Evolutionary conservation across 2,329 filamentous ascomycete genomes (phyloP), one percentile per base, ranked within the genome.

Genomic region (Beauveria medogensis): DNA sequence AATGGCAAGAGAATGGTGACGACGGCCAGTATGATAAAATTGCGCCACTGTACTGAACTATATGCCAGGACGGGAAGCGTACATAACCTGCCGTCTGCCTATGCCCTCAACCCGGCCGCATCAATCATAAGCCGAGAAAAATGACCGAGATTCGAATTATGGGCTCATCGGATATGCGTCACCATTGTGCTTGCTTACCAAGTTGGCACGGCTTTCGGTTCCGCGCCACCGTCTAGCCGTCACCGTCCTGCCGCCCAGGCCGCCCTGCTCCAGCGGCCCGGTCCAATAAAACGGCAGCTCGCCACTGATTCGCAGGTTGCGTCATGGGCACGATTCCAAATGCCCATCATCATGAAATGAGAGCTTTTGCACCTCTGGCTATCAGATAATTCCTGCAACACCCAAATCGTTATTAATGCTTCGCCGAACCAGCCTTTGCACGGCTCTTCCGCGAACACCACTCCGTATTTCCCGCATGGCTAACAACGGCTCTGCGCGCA

Each of bases 341-440:
- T 37, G n/a, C 41, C 1, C 28, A 54, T 48, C n/a, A 46, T 30
- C 41, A 55, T 55, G 50, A 22, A 54, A 48, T 1, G 12, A 59
- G 2, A 47, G 22, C 22, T 8, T 14, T 28, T 20, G 20, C 50
- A 54, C 1, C 40, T 47, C 41, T 9, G 5, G 14, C 24, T 6
- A 26, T n/a, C n/a, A 34, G 9, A 8, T 34, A 0, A 16, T 48
- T 34, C n/a, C 16, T 28, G 9, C 46, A 20, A 18, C 46, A 24
- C 20, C 26, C 43, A 43, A 37, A 20, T 22, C 20, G 44, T 56
- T 30, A 37, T 62, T 62, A 26, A 62, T 62, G 61, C 61, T 62
- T 52, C 51, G 52, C 47, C 52, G 51, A 44, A 55, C 26, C 12
- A 56, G 44, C 43, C 51, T 60, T 34, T 41, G 12, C 43, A 59